Conservation (phyloP, 192 early-diverging fungal genomes). For the Chytriomyces sp. region DNA sequence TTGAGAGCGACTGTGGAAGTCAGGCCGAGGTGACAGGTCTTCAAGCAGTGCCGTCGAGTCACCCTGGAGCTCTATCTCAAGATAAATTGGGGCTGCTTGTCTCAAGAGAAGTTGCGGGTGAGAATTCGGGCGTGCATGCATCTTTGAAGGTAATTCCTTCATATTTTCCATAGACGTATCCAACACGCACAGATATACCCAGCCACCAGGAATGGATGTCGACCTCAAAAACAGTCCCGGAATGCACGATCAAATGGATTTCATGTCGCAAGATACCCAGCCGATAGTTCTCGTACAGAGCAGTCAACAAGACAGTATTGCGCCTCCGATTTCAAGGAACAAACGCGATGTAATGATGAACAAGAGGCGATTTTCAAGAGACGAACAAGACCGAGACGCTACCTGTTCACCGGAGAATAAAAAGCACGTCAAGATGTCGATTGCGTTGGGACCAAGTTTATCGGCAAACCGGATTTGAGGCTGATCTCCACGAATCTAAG, state of each 20-base stretch:
- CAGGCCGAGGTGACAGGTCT: not conserved
- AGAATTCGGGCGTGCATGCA: not conserved
- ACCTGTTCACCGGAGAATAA: not conserved
- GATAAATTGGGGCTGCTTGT: not conserved
- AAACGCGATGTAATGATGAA: not conserved
- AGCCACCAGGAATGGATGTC: too few species aligned
- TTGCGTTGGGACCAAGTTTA: not conserved
- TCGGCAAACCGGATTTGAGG: too few species aligned
- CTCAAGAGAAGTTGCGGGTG: not conserved
- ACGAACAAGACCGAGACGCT: not conserved
- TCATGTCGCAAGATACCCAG: not conserved
- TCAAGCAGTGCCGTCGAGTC: not conserved
- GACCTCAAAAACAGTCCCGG: too few species aligned
- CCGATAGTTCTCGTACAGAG: too few species aligned
- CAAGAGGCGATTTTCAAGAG: not conserved
- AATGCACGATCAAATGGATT: not conserved
- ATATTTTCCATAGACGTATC: too few species aligned
- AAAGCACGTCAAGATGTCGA: slow-evolving; percentile 17
- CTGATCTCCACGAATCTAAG: too few species aligned
- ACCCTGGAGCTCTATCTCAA: not conserved
- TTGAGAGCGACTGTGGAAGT: not conserved
- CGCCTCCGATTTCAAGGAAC: not conserved
- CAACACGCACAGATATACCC: too few species aligned
- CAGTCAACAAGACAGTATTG: not conserved
- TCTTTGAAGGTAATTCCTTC: too few species aligned